Base-by-base conservation (phyloP, 2,329 filamentous ascomycete species). In the Aspergillus pseudoterreus region DNA sequence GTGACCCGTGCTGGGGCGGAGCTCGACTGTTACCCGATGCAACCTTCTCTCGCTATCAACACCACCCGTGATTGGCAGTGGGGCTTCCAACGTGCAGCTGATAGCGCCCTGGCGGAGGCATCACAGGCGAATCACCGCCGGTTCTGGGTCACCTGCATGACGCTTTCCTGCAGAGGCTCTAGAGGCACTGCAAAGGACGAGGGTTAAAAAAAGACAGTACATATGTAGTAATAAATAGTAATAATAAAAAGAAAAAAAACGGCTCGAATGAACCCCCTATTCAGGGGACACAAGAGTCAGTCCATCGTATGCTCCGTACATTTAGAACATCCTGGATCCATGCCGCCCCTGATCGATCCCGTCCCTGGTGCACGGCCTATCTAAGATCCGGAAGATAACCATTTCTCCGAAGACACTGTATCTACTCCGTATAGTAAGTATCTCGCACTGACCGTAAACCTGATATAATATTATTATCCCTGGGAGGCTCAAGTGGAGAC, bases 41-140 rank as follows among this genome's bases (percentile, higher is more conserved):
- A 42, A 42, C 41, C 19, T 19, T 19, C 19, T 43, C 39, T 35
- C n/a, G 19, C 39, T 44, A 47, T 47, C 50, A 47, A 21, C 44
- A 38, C 51, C n/a, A 17, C n/a, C 30, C 39, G 4, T 55, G 52
- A 56, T 58, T 58, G 56, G 54, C 30, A 24, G 42, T 49, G 38
- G 39, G 50, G 36, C 47, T 22, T 43, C 15, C 51, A 57, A 49
- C 52, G 58, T 59, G 60, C 60, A 62, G 60, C 54, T 56, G 60
- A 62, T 62, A 58, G 59, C 54, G 57, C 50, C 55, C 56, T 51
- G 43, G 56, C 46, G 54, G 56, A 53, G 50, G 52, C 36, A 21
- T 45, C 43, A 46, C 45, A 52, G 47, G 33, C 59, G 43, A 61
- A 62, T 62, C 56, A 60, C 43, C 49, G 49, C 12, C 14, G 12